phyloP scores from a whole-genome alignment of 345 rosid species.

The Lepidium aucheri region DNA sequence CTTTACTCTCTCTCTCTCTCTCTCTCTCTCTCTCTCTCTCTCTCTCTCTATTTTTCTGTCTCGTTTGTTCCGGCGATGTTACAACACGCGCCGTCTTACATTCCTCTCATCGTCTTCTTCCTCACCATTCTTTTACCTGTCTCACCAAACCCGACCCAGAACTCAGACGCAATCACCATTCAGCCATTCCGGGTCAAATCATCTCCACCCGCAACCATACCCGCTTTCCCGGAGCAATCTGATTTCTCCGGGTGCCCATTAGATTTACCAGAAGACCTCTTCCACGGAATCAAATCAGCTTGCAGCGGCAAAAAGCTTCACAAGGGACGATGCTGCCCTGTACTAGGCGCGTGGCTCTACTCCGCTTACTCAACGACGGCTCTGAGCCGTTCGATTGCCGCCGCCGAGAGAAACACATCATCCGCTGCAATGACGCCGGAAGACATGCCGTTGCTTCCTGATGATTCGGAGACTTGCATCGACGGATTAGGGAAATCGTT shows the following conservation, averaged over 20 bases:
- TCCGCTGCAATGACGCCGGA: conserved; percentile 16
- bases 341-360: conserved; percentile 84
- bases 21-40: background rate
- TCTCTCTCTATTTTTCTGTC: background rate
- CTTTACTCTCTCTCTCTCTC: background rate
- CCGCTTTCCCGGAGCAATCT: conserved; percentile 91
- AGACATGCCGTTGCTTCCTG: conserved; percentile 82
- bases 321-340: conserved; percentile 75
- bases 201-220: conserved; percentile 66
- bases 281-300: conserved; percentile 52
- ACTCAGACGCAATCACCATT: conserved; percentile 37
- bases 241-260: conserved; percentile 58
- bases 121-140: conserved; percentile 16
- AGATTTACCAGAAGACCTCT: conserved; percentile 60
- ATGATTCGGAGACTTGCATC: conserved; percentile 91
- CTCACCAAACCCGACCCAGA: conserved; percentile 23
- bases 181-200: conserved; percentile 40
- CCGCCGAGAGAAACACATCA: conserved; percentile 8
- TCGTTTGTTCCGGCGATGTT: conserved; percentile 23
- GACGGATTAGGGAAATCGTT: conserved; percentile 65
- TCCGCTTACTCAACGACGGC: conserved; percentile 78
- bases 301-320: conserved; percentile 43
- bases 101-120: conserved; percentile 14
- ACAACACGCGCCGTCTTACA: conserved; percentile 31
- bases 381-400: conserved; percentile 28